These are phyloP conservation scores for Candida lessepsii DNA, from an alignment of 805 yeast species.

Conservation along the genomic window DNA sequence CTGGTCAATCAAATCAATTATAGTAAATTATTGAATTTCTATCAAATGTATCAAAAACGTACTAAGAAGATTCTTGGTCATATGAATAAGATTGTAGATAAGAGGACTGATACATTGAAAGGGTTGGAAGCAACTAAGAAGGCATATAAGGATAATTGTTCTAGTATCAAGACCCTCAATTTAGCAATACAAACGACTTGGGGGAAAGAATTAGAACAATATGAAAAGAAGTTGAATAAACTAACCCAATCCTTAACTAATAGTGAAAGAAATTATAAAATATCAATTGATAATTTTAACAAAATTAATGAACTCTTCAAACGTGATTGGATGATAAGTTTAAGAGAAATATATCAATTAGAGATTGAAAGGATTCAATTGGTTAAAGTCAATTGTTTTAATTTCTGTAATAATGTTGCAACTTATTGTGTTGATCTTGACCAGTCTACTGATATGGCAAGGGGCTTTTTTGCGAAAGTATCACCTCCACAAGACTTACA, in stretches of 20 bases:
- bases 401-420: constrained; percentile 70
- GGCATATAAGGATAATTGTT: constrained; percentile 57
- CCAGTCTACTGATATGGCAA: constrained; percentile 67
- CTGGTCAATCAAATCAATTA: constrained; percentile 47
- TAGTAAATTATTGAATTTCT: constrained; percentile 53
- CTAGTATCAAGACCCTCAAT: constrained; percentile 54
- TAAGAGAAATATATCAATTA: constrained; percentile 60
- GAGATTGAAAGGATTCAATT: constrained; percentile 74
- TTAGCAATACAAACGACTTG: constrained; percentile 67
- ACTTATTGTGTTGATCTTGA: constrained; percentile 78
- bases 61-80: constrained; percentile 57
- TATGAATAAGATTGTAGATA: constrained; percentile 52
- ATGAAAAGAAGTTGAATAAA: constrained; percentile 54
- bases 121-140: constrained; percentile 40
- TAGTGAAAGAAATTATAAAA: constrained; percentile 56
- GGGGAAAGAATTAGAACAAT: constrained; percentile 68
- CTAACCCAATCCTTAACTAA: constrained; percentile 41
- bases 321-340: constrained; percentile 66
- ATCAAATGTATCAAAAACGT: constrained; percentile 49
- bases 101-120: constrained; percentile 38
- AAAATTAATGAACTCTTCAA: constrained; percentile 63
- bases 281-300: constrained; percentile 50
- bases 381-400: constrained; percentile 72
- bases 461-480: constrained; percentile 66
- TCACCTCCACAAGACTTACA: constrained; percentile 59